These are phyloP conservation scores for Canna indica DNA, from an alignment of 176 grass and related monocot genomes.

Conservation along the genomic window DNA sequence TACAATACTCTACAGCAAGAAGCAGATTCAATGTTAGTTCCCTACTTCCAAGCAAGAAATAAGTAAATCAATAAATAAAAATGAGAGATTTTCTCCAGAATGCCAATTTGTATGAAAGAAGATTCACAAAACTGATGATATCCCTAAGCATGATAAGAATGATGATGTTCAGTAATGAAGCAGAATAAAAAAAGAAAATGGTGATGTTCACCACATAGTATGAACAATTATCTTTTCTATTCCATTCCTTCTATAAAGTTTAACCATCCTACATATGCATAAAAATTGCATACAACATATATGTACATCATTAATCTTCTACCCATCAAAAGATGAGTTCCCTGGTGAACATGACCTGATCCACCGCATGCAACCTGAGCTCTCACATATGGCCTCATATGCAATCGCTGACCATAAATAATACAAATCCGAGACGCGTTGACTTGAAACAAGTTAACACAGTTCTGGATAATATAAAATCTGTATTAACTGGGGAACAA, in stretches of 20 bases:
- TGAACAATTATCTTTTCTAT: neutral
- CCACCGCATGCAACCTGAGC: neutral
- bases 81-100: too few relatives aligned
- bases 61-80: too few relatives aligned
- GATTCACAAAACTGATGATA: too few relatives aligned
- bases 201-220: too few relatives aligned
- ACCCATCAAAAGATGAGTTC: neutral
- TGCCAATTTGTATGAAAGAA: too few relatives aligned
- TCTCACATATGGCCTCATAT: neutral
- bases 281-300: neutral
- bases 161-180: neutral
- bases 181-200: too few relatives aligned
- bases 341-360: neutral
- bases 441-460: neutral
- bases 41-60: too few relatives aligned
- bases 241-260: neutral
- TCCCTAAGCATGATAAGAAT: neutral
- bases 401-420: neutral
- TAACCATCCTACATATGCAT: neutral
- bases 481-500: constrained; percentile 41
- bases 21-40: too few relatives aligned
- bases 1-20: too few relatives aligned
- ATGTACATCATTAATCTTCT: neutral
- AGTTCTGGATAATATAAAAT: neutral
- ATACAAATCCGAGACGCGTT: neutral